Conservation (phyloP, 176 grass and related monocot genomes). For the Ananas comosus region DNA sequence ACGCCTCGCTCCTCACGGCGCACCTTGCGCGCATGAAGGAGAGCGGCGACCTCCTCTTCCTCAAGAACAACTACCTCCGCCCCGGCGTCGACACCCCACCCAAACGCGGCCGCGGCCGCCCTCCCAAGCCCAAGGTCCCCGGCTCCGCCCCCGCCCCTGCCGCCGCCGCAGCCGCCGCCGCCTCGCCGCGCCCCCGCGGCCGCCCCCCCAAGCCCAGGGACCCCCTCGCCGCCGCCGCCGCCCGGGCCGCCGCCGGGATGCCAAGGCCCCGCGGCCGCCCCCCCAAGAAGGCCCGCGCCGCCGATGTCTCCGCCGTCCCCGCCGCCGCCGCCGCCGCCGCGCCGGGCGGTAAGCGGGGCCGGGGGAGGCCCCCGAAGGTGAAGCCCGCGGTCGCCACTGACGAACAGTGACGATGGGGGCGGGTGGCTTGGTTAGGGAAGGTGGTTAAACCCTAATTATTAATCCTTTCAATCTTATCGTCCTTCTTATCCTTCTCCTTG, state of each 20-base stretch:
- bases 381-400: conserved; percentile 20
- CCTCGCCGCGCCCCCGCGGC: conserved; percentile 5
- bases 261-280: conserved; percentile 41
- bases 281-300: conserved; percentile 38
- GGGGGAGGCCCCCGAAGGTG: conserved; percentile 64
- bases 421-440: not conserved
- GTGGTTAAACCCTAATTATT: not conserved
- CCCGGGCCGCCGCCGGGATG: conserved; percentile 39
- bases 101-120: conserved; percentile 64
- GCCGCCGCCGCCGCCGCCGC: not conserved
- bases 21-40: conserved; percentile 71
- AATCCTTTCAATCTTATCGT: not conserved
- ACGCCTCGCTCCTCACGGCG: conserved; percentile 36
- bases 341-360: conserved; percentile 43
- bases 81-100: conserved; percentile 40
- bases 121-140: conserved; percentile 38
- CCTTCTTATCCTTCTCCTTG: not conserved
- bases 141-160: not conserved
- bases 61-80: conserved; percentile 49
- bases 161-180: conserved; percentile 11
- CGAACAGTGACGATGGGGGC: not conserved
- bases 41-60: conserved; percentile 37
- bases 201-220: conserved; percentile 19
- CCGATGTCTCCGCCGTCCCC: not conserved
- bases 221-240: conserved; percentile 10